These are phyloP conservation scores for Termitomyces sp. DNA, from an alignment of 768 basidiomycete species.

Conservation along the genomic window DNA sequence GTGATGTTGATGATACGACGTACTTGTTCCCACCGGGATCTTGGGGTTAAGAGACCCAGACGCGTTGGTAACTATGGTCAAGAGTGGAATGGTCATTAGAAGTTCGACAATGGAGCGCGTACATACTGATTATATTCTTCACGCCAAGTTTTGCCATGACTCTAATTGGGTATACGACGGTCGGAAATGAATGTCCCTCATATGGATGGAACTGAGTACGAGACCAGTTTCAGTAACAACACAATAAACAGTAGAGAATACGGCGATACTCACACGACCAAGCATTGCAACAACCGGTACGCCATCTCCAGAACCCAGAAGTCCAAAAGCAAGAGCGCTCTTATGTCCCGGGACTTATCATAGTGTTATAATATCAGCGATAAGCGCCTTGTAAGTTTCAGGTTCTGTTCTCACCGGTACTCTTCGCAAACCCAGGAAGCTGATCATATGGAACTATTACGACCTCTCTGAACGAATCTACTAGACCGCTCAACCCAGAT, in stretches of 20 bases:
- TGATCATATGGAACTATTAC: slow-evolving; percentile 59
- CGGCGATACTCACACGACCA: slow-evolving; percentile 57
- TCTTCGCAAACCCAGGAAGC: slow-evolving; percentile 70
- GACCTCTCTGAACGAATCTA: slow-evolving; percentile 48
- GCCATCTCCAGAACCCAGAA: slow-evolving; percentile 55
- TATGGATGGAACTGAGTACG: slow-evolving; percentile 70
- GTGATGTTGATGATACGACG: slow-evolving; percentile 15
- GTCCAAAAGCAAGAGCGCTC: slow-evolving; percentile 76
- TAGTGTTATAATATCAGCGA: neutral
- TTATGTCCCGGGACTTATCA: slow-evolving; percentile 71
- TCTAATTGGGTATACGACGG: slow-evolving; percentile 75
- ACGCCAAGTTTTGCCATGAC: slow-evolving; percentile 76
- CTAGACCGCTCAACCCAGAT: slow-evolving; percentile 77
- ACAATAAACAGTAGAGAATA: neutral
- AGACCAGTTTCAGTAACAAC: neutral
- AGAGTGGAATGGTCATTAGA: neutral
- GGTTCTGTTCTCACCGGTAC: slow-evolving; percentile 56
- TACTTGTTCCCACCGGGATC: slow-evolving; percentile 79
- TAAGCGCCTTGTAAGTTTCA: neutral
- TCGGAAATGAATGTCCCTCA: slow-evolving; percentile 69
- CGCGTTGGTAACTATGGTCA: slow-evolving; percentile 74
- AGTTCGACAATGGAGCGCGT: neutral
- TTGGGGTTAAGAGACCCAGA: slow-evolving; percentile 73
- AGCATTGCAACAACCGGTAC: slow-evolving; percentile 88
- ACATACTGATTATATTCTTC: slow-evolving; percentile 68